phyloP scores from a whole-genome alignment of 2,329 filamentous ascomycete genomes.

The Acrodontium crateriforme region DNA sequence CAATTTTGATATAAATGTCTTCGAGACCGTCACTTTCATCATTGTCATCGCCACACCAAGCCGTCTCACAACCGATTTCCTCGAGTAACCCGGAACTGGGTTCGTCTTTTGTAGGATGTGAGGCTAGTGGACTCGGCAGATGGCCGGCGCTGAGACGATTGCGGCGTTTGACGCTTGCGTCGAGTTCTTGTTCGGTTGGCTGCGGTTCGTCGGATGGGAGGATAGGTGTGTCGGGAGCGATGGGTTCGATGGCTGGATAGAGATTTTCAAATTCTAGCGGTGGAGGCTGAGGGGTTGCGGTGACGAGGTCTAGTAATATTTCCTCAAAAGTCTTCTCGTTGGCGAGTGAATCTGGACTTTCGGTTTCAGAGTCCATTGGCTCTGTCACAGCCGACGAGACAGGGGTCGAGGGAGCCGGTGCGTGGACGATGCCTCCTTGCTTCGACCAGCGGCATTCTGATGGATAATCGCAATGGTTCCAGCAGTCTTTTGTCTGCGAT shows the following conservation, averaged over 20 bases:
- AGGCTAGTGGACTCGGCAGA: slow-evolving; percentile 13
- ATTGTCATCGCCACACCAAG: slow-evolving; percentile 3
- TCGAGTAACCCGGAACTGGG: no score
- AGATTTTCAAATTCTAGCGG: slow-evolving; percentile 2
- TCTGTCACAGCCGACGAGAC: no score
- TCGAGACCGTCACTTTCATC: slow-evolving; percentile 11
- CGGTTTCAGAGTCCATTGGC: slow-evolving; percentile 1
- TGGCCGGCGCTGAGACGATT: slow-evolving; percentile 14
- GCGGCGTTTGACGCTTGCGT: slow-evolving; percentile 14
- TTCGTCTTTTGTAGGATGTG: slow-evolving; percentile 16
- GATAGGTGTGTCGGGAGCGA: neutral
- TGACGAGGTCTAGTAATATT: slow-evolving; percentile 11
- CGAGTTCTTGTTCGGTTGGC: slow-evolving; percentile 15
- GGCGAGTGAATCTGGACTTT: slow-evolving; percentile 1
- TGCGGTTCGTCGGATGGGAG: slow-evolving; percentile 7
- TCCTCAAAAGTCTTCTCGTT: slow-evolving; percentile 14
- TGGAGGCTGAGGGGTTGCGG: slow-evolving; percentile 6
- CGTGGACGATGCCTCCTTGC: slow-evolving; percentile 16
- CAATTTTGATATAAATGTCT: no score
- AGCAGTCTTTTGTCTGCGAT: slow-evolving; percentile 25
- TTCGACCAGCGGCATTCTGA: slow-evolving; percentile 31
- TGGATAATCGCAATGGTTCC: slow-evolving; percentile 32
- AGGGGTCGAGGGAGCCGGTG: slow-evolving; percentile 5
- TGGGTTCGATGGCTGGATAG: neutral
- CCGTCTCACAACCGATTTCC: neutral